Evolutionary conservation across 140 eudicot genomes (phyloP).

Genomic region (Oenanthe javanica): DNA sequence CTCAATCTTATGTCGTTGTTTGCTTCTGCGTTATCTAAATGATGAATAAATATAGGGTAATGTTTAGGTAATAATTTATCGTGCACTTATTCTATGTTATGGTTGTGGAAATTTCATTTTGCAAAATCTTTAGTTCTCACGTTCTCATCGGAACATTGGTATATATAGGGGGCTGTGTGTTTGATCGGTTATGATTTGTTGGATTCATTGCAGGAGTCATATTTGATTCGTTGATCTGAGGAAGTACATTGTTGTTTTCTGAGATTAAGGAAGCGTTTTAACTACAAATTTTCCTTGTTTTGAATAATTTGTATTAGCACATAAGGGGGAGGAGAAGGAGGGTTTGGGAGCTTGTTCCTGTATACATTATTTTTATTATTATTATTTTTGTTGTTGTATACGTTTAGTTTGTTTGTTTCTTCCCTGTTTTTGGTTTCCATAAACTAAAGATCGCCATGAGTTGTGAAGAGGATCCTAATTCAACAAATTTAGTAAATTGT

Average conservation of each 20-base stretch:
- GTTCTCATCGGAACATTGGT: neutral
- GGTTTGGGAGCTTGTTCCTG: slow-evolving; percentile 4
- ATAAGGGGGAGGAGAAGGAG: slow-evolving; percentile 4
- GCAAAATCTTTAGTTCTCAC: neutral
- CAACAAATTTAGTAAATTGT: slow-evolving; percentile 35
- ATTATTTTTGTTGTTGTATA: neutral
- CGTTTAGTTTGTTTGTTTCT: neutral
- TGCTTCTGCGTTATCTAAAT: neutral
- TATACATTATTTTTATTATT: neutral
- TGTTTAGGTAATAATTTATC: neutral
- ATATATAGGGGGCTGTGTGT: neutral
- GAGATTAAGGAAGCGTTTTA: slow-evolving; percentile 11
- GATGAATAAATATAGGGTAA: neutral
- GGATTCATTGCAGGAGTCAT: slow-evolving; percentile 3
- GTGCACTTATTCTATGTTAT: neutral
- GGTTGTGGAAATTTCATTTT: neutral
- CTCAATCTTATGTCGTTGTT: neutral
- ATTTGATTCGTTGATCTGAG: slow-evolving; percentile 8
- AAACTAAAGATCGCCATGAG: slow-evolving; percentile 31
- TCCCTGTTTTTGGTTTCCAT: slow-evolving; percentile 2
- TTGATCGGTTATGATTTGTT: neutral
- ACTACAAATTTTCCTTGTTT: neutral
- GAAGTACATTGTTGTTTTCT: neutral
- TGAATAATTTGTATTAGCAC: slow-evolving; percentile 2
- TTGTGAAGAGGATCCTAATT: slow-evolving; percentile 25